Conservation (phyloP, 177 flowering plant species). For the Vitis hybrid region DNA sequence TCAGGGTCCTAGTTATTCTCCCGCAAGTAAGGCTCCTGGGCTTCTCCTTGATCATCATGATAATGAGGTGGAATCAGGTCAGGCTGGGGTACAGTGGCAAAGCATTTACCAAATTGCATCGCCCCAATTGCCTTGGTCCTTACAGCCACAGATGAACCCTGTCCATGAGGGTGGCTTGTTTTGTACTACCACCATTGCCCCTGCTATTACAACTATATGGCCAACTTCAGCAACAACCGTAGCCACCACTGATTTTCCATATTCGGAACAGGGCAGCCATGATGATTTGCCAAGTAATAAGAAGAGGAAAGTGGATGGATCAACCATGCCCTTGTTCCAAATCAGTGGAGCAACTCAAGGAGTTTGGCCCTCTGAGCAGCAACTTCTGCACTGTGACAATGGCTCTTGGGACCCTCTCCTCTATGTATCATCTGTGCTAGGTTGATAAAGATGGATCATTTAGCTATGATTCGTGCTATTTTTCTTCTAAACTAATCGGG, state of each 20-base stretch:
- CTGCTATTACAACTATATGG: constrained; percentile 5
- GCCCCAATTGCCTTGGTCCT: constrained; percentile 9
- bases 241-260: not conserved
- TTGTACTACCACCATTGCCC: not conserved
- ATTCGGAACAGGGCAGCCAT: not conserved
- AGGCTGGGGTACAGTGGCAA: not conserved
- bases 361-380: constrained; percentile 15
- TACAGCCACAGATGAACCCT: constrained; percentile 5
- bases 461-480: not conserved
- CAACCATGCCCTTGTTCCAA: constrained; percentile 4
- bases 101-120: not conserved
- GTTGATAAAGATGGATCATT: not conserved
- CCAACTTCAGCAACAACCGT: not conserved
- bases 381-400: constrained; percentile 15
- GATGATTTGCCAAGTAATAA: not conserved
- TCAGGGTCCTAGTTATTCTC: not conserved
- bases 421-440: constrained; percentile 19
- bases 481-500: not conserved
- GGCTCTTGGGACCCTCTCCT: constrained; percentile 27
- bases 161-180: not conserved
- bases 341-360: constrained; percentile 1
- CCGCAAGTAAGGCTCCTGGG: not conserved
- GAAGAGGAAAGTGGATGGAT: not conserved
- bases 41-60: not conserved
- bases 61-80: constrained; percentile 4